phyloP scores from a whole-genome alignment of 2,329 filamentous ascomycete genomes.

The Penicillium sp. region DNA sequence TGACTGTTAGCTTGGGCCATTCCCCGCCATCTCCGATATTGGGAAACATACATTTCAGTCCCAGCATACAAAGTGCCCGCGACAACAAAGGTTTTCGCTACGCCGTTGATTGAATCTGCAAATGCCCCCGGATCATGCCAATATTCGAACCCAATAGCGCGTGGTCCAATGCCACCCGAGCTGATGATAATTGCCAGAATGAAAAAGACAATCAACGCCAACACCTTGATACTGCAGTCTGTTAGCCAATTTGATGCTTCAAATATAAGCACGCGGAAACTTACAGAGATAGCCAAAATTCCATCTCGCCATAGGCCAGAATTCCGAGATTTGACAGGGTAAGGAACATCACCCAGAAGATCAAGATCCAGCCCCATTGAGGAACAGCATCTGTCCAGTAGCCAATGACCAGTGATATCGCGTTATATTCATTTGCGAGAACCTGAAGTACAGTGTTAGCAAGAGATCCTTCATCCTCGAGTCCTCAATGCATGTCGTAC shows the following conservation, averaged over 20 bases:
- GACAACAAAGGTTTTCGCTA: slow-evolving; percentile 37
- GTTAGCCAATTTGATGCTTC: background rate
- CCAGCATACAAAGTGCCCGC: slow-evolving; percentile 35
- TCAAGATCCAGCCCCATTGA: slow-evolving; percentile 47
- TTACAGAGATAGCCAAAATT: slow-evolving; percentile 44
- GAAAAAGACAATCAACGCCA: slow-evolving; percentile 33
- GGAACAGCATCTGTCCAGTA: slow-evolving; percentile 47
- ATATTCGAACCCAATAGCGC: slow-evolving; percentile 36
- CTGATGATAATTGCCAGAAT: slow-evolving; percentile 36
- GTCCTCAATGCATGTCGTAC: slow-evolving; percentile 12
- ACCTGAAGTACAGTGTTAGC: slow-evolving; percentile 16
- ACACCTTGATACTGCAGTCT: slow-evolving; percentile 29
- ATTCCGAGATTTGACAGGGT: slow-evolving; percentile 41
- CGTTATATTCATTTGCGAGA: slow-evolving; percentile 47
- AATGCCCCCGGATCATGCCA: slow-evolving; percentile 37
- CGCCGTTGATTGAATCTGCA: slow-evolving; percentile 36
- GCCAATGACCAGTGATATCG: slow-evolving; percentile 45
- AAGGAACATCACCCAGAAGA: slow-evolving; percentile 48
- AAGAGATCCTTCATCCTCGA: background rate
- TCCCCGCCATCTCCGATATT: background rate
- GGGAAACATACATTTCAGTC: slow-evolving; percentile 30
- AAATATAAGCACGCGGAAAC: background rate
- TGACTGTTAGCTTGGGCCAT: slow-evolving; percentile 1
- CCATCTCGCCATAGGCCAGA: slow-evolving; percentile 54
- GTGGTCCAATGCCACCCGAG: slow-evolving; percentile 30